Percentiles rank a stretch among this genome's conserved stretches.
Conservation (phyloP, 129 eudicot genomes). For the Smallanthus sonchifolius region DNA sequence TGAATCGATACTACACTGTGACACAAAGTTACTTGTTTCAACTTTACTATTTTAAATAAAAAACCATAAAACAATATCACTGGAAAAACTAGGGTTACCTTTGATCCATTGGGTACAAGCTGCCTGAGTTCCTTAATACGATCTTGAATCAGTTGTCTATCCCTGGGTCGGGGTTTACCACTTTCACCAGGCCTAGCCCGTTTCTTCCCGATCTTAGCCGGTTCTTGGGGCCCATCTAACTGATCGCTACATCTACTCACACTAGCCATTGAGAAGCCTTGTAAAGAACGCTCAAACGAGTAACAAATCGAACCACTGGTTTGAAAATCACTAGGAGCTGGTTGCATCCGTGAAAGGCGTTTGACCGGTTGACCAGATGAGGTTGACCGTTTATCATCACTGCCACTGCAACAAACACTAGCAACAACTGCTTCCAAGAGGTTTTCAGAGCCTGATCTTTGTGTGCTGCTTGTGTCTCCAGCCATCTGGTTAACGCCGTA, state of each 20-base stretch:
- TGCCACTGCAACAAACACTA: constrained; percentile 46
- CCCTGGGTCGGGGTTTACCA: constrained; percentile 73
- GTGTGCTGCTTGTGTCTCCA: constrained; percentile 35
- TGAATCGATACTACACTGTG: constrained; percentile 95
- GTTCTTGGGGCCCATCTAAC: constrained; percentile 46
- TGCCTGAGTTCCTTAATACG: constrained; percentile 78
- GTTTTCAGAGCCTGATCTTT: constrained; percentile 47
- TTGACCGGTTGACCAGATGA: constrained; percentile 34
- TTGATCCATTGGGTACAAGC: constrained; percentile 92
- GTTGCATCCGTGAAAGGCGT: constrained; percentile 42
- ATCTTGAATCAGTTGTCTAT: constrained; percentile 89
- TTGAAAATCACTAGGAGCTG: constrained; percentile 31
- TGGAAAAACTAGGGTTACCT: constrained; percentile 42
- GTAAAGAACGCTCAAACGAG: constrained; percentile 50
- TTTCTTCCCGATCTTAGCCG: constrained; percentile 45
- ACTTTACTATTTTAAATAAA: background rate
- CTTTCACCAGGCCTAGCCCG: constrained; percentile 79
- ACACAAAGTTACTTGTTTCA: constrained; percentile 29
- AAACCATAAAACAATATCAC: background rate
- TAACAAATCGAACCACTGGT: constrained; percentile 44
- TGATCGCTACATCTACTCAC: constrained; percentile 53
- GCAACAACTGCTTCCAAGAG: constrained; percentile 91
- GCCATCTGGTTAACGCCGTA: constrained; percentile 42
- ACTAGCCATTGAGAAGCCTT: constrained; percentile 53
- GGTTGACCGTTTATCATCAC: constrained; percentile 26